Base-by-base conservation (phyloP, 768 basidiomycete genomes). In the Amanita pseudoporphyria region DNA sequence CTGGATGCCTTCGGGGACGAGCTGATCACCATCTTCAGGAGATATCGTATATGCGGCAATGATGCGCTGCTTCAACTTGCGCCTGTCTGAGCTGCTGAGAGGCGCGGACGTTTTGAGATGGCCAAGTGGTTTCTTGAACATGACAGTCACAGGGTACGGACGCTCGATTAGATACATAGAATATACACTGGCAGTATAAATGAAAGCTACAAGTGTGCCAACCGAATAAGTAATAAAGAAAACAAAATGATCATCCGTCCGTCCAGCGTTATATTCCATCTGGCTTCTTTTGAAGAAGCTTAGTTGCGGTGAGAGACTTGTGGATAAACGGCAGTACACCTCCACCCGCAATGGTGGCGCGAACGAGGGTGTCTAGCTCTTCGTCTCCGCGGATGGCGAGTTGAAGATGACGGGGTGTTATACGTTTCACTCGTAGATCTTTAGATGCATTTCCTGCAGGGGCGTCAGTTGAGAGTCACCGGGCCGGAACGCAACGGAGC, bases 301-400 rank as follows among this genome's bases (percentile, higher is more conserved):
- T 64, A 39, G 69, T 71, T 21, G 68, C 66, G 2, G 85, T 88
- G 52, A 91, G 72, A 54, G 74, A 80, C 76, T 88, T 88, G 75
- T 91, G 88, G 56, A 91, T 90, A 70, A 90, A 91, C 16, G 88
- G 88, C 53, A 90, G 61, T 2, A 90, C 88, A 64, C 88, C 87
- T 62, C 87, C 87, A 36, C 88, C 87, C 10, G 93, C 90, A 58
- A 96, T 95, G 3, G 94, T 96, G 3, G 93, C 94, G 47, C 84
- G 81, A 24, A 98, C 92, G 52, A 98, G 81, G 14, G 81, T 85
- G 63, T 97, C 94, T n/a, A 97, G 82, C 62, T 97, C 94, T 65
- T 96, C 93, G 65, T 98, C 94, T 30, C 94, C 94, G 53, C 93
- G 86, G 56, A 98, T 97, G 22, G 94, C 94, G 24, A 96, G 80